Evolutionary conservation across 2,329 filamentous ascomycete genomes (phyloP).

Genomic region (Nemania sp.): DNA sequence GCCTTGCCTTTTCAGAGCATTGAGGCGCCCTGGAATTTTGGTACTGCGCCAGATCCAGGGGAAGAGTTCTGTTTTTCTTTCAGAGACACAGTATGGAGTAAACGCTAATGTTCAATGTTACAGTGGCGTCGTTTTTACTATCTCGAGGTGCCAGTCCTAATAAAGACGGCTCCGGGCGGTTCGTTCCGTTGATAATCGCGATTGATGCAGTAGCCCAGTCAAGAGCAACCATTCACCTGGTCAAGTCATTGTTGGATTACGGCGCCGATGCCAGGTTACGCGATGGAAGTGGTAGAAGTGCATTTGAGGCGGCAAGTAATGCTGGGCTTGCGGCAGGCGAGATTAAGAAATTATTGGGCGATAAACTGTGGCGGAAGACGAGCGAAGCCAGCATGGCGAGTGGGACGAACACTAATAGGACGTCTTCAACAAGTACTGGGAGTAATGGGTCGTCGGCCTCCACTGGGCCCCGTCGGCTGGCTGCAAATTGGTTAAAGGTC

Average conservation of each 20-base stretch:
- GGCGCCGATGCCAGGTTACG: slow-evolving; percentile 30
- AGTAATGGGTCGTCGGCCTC: background rate
- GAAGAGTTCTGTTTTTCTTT: too few relatives aligned
- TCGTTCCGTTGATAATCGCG: slow-evolving; percentile 21
- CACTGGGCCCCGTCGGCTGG: background rate
- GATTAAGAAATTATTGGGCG: slow-evolving; percentile 28
- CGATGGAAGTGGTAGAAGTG: slow-evolving; percentile 28
- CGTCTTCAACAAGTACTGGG: background rate
- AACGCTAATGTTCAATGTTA: background rate
- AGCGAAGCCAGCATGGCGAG: slow-evolving; percentile 18
- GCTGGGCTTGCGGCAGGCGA: slow-evolving; percentile 27
- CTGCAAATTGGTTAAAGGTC: background rate
- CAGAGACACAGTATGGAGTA: too few relatives aligned
- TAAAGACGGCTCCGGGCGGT: slow-evolving; percentile 28
- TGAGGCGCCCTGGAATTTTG: too few relatives aligned
- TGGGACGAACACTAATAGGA: background rate
- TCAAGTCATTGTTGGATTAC: slow-evolving; percentile 29
- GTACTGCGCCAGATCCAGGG: too few relatives aligned
- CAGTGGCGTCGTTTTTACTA: slow-evolving; percentile 34
- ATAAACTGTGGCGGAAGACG: slow-evolving; percentile 11
- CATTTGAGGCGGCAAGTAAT: slow-evolving; percentile 28
- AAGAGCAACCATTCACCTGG: slow-evolving; percentile 30
- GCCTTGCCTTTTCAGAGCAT: background rate
- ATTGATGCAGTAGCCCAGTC: slow-evolving; percentile 33
- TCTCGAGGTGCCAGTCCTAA: slow-evolving; percentile 31